Base-by-base conservation (phyloP, 1,284 basidiomycete species). In the Naganishia sp. region DNA sequence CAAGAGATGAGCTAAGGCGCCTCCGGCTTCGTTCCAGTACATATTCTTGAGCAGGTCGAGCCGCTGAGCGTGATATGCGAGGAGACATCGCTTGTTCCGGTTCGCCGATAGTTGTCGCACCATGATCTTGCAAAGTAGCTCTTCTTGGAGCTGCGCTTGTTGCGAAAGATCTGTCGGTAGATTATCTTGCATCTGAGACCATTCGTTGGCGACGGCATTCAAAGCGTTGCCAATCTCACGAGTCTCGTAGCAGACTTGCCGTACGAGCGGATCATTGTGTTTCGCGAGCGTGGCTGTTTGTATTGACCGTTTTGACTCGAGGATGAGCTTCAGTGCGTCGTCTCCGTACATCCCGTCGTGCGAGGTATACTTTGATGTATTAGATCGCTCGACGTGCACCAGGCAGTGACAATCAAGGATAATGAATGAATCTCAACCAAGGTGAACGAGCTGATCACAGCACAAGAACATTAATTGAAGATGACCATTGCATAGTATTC, bases 31-130 rank as follows among this genome's bases (percentile, higher is more conserved):
- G 31, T 61, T 61, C 94, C 94, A 97, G 79, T 92, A 95, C 80
- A 90, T 84, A 73, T 90, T 87, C 71, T 88, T 85, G 63, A 98
- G 85, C 66, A 87, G 87, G 73, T 92, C 88, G 49, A 92, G 80
- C 39, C 95, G 86, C 76, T 91, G 89, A 35, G 85, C 81, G 76
- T 97, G 91, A 80, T 98, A 99, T 1, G 92, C 92, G 43, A 97
- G 85, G 7, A 98, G 83, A 75, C 92, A 93, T 17, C 95, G 88
- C 77, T 96, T 95, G 83, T 97, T 96, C 70, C 93, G 86, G 52
- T 88, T 83, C 68, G 94, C 89, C 31, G 90, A 86, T 9, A 94
- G 89, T 77, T 96, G 92, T 73, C 90, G 88, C 72, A 97, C 86
- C 60, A 94, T 85, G 63, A 95, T 82, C 28, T 88, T 85, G 31